phyloP scores from a whole-genome alignment of 2,329 filamentous ascomycete genomes.

The Botrytis aclada region DNA sequence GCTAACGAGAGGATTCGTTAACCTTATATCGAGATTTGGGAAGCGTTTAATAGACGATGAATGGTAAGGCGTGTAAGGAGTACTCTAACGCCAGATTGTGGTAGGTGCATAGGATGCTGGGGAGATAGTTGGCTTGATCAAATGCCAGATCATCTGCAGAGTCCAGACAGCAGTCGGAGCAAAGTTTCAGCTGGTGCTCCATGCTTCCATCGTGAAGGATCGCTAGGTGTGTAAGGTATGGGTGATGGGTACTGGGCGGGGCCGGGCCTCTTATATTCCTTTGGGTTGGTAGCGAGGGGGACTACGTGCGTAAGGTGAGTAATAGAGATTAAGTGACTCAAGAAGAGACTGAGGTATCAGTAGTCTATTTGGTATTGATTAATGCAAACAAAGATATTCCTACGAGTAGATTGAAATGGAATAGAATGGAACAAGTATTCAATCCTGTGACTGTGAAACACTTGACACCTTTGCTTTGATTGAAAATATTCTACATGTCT shows the following conservation, averaged over 20 bases:
- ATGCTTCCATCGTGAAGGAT: background rate
- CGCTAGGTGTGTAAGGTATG: background rate
- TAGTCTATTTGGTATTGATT: background rate
- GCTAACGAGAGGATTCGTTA: background rate
- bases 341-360: background rate
- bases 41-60: background rate
- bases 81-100: background rate
- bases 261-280: background rate
- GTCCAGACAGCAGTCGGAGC: background rate
- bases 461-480: background rate
- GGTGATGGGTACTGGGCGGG: background rate
- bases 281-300: background rate
- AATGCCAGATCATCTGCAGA: slow-evolving; percentile 1
- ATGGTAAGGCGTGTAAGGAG: background rate
- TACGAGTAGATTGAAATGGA: background rate
- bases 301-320: background rate
- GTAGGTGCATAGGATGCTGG: slow-evolving; percentile 1
- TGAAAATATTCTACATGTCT: background rate
- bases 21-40: background rate
- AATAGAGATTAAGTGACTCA: background rate
- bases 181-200: background rate
- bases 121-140: background rate
- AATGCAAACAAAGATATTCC: background rate
- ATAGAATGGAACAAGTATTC: background rate
- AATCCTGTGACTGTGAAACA: too few relatives aligned